phyloP scores from a whole-genome alignment of 73 alveolate species.

The Durusdinium trenchii region DNA sequence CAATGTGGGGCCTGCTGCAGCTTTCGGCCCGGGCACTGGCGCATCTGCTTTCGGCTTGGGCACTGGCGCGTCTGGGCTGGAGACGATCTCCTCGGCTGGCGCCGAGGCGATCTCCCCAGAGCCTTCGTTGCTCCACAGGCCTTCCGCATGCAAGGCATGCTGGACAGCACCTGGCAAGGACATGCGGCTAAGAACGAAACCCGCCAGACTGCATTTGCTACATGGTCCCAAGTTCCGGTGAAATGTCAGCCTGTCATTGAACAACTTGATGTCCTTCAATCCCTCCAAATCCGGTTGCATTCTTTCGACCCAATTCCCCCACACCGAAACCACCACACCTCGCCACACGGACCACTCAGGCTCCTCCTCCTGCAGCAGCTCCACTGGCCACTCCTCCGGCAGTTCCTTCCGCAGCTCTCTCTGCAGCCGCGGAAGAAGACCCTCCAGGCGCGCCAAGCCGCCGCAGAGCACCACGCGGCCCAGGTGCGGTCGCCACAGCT shows the following conservation, averaged over 20 bases:
- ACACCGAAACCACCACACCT: conserved; percentile 29
- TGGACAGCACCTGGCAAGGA: conserved; percentile 54
- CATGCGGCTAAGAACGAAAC: background rate
- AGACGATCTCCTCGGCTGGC: too few relatives aligned
- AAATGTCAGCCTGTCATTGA: background rate
- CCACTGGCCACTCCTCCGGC: conserved; percentile 67
- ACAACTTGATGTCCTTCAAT: background rate
- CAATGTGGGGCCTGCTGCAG: too few relatives aligned
- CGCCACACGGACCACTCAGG: conserved; percentile 75
- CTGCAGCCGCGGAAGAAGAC: conserved; percentile 34
- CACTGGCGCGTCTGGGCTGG: too few relatives aligned
- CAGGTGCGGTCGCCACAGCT: conserved; percentile 55
- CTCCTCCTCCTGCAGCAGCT: conserved; percentile 77
- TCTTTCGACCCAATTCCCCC: too few relatives aligned
- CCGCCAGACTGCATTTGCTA: background rate
- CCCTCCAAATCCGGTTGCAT: background rate
- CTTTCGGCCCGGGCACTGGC: too few relatives aligned
- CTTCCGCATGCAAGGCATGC: conserved; percentile 67
- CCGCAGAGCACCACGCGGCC: conserved; percentile 88
- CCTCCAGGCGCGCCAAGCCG: conserved; percentile 53
- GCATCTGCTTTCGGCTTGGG: too few relatives aligned
- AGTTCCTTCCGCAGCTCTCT: conserved; percentile 23
- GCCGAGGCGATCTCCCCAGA: too few relatives aligned
- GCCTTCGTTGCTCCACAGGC: conserved; percentile 55
- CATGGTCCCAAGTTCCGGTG: background rate